Base-by-base conservation (phyloP, 2,329 filamentous ascomycete genomes). In the Ceratocystis eucalypticola region DNA sequence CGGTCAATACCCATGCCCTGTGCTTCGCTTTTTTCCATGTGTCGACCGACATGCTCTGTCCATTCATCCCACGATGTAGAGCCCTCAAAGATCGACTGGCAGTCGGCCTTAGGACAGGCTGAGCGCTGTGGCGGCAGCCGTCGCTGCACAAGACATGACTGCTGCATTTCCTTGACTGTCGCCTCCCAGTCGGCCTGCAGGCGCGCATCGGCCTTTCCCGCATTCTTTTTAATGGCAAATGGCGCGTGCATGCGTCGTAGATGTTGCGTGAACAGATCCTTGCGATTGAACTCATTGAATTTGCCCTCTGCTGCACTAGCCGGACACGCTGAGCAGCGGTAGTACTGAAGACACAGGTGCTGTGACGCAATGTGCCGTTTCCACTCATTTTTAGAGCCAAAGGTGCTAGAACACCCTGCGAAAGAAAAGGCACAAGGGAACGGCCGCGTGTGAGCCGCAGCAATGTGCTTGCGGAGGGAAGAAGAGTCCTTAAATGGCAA, bases 341-440 rank as follows among this genome's bases (percentile, higher is more conserved):
- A 87, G 70, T 82, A 87, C 62, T 82, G 81, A 20, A 87, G 73
- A 70, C 84, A 87, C 25, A 99, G 82, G 76, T 99, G 94, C 71
- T 96, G 91, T 0, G 91, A 96, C 17, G 86, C 83, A 73, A 96
- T 90, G 73, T 99, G 94, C 2, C 93, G 84, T 75, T 97, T 97
- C 93, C 93, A 99, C 75, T 97, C 93, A 72, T 97, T 96, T 76
- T 96, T 97, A 17, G 89, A 93, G 1, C 87, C 86, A 74, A 97
- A 96, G 0, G 86, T 89, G 70, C 90, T 91, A 0, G 77, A 78
- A 74, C 93, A 99, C 20, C 89, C 90, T 50, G 93, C 95, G 71
- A 87, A 87, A 0, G 87, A 85, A 73, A 96, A 93, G 2, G 89
- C 89, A 73, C 93, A 99, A 0, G 87, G 85, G 71, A 96, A 97